Evolutionary conservation across 2,329 filamentous ascomycete species (phyloP).

Genomic region (Macroventuria anomochaeta): DNA sequence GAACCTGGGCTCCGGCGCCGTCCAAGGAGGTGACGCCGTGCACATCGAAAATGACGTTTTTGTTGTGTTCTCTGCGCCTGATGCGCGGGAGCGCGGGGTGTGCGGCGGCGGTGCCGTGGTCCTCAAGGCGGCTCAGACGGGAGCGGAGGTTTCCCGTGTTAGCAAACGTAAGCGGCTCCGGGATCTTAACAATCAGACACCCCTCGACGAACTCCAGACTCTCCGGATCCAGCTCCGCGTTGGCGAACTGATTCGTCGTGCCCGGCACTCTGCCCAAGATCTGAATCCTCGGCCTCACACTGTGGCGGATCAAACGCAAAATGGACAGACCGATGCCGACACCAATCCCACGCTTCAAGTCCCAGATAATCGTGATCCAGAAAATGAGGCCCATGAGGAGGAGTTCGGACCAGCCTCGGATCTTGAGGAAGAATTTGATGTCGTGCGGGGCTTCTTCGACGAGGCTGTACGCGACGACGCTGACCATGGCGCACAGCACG

Average conservation of each 20-base stretch:
- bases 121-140: constrained; percentile 80
- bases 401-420: constrained; percentile 86
- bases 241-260: constrained; percentile 78
- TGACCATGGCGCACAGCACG: constrained; percentile 91
- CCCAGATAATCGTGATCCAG: constrained; percentile 91
- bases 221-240: constrained; percentile 75
- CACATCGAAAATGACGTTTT: constrained; percentile 94
- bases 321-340: constrained; percentile 91
- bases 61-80: constrained; percentile 78
- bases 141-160: constrained; percentile 93
- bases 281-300: constrained; percentile 91
- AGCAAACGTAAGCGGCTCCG: constrained; percentile 93
- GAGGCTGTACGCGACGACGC: constrained; percentile 90
- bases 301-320: constrained; percentile 86
- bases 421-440: constrained; percentile 84
- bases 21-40: constrained; percentile 97
- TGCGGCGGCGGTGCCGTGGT: constrained; percentile 83
- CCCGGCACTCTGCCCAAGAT: constrained; percentile 90
- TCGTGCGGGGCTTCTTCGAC: constrained; percentile 96
- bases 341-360: constrained; percentile 89
- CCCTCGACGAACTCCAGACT: constrained; percentile 88
- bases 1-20: constrained; percentile 88
- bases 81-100: constrained; percentile 88
- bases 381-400: constrained; percentile 90
- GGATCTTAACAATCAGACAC: constrained; percentile 95